A percentile compares a stretch with the other conserved stretches of the same genome.
These are phyloP conservation scores for Coprinopsis marcescibilis DNA, from an alignment of 768 basidiomycete species.

Conservation along the genomic window DNA sequence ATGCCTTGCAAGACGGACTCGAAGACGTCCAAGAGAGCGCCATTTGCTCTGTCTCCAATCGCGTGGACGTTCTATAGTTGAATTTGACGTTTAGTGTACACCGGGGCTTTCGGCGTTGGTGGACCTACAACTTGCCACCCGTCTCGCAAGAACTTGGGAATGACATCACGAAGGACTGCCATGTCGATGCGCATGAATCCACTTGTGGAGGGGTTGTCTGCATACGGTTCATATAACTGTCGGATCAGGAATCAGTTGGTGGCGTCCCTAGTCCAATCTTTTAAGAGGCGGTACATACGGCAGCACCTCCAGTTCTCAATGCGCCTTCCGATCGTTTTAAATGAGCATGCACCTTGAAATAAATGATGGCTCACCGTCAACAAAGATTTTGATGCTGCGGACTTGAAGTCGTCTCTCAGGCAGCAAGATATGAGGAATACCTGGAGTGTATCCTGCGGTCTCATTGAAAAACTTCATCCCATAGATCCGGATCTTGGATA, in stretches of 20 bases:
- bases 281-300: conserved; percentile 28
- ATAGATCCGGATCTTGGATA: conserved; percentile 61
- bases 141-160: conserved; percentile 67
- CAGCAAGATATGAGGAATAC: conserved; percentile 47
- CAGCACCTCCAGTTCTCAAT: conserved; percentile 84
- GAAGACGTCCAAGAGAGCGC: conserved; percentile 77
- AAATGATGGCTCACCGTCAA: conserved; percentile 43
- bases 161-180: conserved; percentile 53
- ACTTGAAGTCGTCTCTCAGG: conserved; percentile 61
- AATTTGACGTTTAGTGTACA: not conserved
- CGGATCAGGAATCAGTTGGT: not conserved
- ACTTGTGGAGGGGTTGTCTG: conserved; percentile 66
- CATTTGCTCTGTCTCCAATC: conserved; percentile 84
- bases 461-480: conserved; percentile 74
- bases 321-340: conserved; percentile 47
- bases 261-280: conserved; percentile 4
- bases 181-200: conserved; percentile 75
- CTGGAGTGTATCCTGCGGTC: conserved; percentile 64
- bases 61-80: conserved; percentile 75
- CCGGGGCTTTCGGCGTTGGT: not conserved
- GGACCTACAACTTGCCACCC: conserved; percentile 86
- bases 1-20: conserved; percentile 57
- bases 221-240: conserved; percentile 77
- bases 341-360: conserved; percentile 5
- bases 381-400: conserved; percentile 77